Evolutionary conservation across 371 early-diverging fungal genomes (phyloP).

Genomic region (Edhazardia aedis): DNA sequence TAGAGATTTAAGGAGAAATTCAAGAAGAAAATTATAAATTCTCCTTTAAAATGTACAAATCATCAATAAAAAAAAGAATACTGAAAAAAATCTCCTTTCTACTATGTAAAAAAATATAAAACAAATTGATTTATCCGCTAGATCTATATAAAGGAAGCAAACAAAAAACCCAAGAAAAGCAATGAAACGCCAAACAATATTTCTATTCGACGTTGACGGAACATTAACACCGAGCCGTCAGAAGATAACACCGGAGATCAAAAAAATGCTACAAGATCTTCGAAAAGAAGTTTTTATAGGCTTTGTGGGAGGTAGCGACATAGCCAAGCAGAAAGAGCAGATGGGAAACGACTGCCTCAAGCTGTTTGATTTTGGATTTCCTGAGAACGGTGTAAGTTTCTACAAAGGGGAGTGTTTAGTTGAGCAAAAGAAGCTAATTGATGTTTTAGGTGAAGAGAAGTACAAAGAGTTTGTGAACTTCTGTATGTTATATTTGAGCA

Average conservation of each 20-base stretch:
- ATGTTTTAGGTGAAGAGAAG: slow-evolving; percentile 73
- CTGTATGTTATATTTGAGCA: slow-evolving; percentile 69
- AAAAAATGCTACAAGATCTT: slow-evolving; percentile 55
- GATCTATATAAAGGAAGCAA: no score
- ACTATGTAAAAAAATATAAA: no score
- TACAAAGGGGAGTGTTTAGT: slow-evolving; percentile 55
- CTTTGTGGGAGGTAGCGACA: slow-evolving; percentile 93
- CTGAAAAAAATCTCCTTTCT: no score
- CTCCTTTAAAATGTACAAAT: no score
- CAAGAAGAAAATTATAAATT: no score
- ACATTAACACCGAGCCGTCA: slow-evolving; percentile 67
- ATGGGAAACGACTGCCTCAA: slow-evolving; percentile 63
- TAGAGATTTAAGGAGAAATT: no score
- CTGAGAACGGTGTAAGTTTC: slow-evolving; percentile 92
- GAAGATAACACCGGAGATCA: slow-evolving; percentile 55
- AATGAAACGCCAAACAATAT: no score
- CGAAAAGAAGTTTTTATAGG: slow-evolving; percentile 72
- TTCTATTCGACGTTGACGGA: slow-evolving; percentile 96
- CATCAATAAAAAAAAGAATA: no score
- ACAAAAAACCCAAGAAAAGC: no score
- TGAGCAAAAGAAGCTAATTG: slow-evolving; percentile 59
- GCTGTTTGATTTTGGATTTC: slow-evolving; percentile 82
- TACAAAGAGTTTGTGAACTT: slow-evolving; percentile 77
- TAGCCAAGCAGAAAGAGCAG: slow-evolving; percentile 87
- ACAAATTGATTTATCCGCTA: no score